phyloP scores from a whole-genome alignment of 805 yeast genomes.

The Starmerella etchellsii region DNA sequence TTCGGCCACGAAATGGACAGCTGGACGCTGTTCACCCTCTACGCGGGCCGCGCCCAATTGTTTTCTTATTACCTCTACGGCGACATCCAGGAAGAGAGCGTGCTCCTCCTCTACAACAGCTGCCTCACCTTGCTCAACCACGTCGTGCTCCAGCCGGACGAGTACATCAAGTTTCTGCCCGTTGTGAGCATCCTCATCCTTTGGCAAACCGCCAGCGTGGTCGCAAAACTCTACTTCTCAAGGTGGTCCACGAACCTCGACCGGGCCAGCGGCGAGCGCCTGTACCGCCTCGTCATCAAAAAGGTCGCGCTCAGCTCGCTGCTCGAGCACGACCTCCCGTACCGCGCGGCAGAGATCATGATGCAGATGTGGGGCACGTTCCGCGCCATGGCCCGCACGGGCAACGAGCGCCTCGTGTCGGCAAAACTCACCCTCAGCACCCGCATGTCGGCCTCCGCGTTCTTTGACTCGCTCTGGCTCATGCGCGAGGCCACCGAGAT shows the following conservation, averaged over 20 bases:
- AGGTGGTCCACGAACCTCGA: conserved; percentile 56
- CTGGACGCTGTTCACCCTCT: conserved; percentile 52
- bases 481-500: conserved; percentile 80
- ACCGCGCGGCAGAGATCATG: conserved; percentile 87
- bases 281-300: conserved; percentile 28
- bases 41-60: conserved; percentile 69
- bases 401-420: conserved; percentile 29
- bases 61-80: conserved; percentile 73
- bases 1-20: conserved; percentile 42
- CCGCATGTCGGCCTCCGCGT: conserved; percentile 83
- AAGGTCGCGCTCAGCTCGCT: conserved; percentile 70
- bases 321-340: conserved; percentile 82
- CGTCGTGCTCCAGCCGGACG: conserved; percentile 46
- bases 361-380: conserved; percentile 85
- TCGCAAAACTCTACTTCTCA: conserved; percentile 68
- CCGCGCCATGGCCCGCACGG: conserved; percentile 37
- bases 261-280: conserved; percentile 53
- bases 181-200: conserved; percentile 59
- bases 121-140: conserved; percentile 60
- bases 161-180: conserved; percentile 67
- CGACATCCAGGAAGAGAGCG: conserved; percentile 31
- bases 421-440: conserved; percentile 42
- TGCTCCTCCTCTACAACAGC: conserved; percentile 67
- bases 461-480: conserved; percentile 80
- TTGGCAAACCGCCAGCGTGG: conserved; percentile 86